Conservation (phyloP, 1,139 yeast genomes). For the Nakaseomyces delphensis region DNA sequence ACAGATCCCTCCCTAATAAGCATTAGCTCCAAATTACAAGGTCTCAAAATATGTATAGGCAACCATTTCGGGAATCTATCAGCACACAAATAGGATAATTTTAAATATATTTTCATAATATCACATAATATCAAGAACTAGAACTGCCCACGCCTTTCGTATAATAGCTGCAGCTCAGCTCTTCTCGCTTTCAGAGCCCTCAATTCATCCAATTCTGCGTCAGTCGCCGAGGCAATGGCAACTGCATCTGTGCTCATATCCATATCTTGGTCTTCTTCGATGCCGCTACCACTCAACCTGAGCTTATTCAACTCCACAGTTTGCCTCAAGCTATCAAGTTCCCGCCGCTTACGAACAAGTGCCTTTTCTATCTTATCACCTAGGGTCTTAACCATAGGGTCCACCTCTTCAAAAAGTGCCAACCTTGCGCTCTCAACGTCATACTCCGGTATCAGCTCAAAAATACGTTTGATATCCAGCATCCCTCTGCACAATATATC, state of each 20-base stretch:
- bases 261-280: conserved; percentile 8
- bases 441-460: conserved; percentile 34
- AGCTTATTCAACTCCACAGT: conserved; percentile 33
- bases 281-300: conserved; percentile 23
- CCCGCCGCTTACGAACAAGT: conserved; percentile 32
- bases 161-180: conserved; percentile 29
- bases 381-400: conserved; percentile 34
- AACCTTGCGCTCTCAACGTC: conserved; percentile 33
- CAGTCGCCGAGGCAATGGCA: conserved; percentile 30
- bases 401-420: conserved; percentile 32
- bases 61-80: conserved; percentile 31
- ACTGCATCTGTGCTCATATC: conserved; percentile 22
- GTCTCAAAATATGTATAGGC: conserved; percentile 31
- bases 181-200: conserved; percentile 33
- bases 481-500: conserved; percentile 20
- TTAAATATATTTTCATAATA: too few species aligned
- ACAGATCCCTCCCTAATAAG: conserved; percentile 41
- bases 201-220: conserved; percentile 33
- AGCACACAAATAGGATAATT: conserved; percentile 10
- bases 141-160: not conserved
- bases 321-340: conserved; percentile 28
- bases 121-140: too few species aligned
- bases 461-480: conserved; percentile 29
- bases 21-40: conserved; percentile 36
- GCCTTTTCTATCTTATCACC: conserved; percentile 34